Conservation (phyloP, 208 protist species). For the Giardia muris region DNA sequence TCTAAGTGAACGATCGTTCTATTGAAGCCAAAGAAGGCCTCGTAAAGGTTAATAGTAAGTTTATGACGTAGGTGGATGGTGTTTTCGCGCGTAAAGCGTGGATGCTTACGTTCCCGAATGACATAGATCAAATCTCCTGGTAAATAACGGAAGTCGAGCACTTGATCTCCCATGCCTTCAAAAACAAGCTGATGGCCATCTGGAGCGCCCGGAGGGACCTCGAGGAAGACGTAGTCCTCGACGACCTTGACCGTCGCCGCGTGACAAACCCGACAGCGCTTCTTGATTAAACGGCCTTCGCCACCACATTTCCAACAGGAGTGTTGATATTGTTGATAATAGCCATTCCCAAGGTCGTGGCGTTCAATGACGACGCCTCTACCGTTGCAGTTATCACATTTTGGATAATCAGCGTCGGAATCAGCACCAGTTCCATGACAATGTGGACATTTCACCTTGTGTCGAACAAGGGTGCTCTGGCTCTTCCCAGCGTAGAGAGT, state of each 20-base stretch:
- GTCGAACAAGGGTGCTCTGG: neutral
- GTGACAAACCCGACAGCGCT: neutral
- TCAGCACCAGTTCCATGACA: neutral
- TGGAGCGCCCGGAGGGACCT: neutral
- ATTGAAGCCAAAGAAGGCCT: neutral
- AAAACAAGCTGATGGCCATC: neutral
- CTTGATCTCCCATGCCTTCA: neutral
- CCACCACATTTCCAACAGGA: neutral
- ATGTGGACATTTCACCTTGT: conserved; percentile 2
- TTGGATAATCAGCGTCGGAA: neutral
- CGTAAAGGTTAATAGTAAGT: neutral
- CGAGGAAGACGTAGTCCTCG: neutral
- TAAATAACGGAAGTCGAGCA: neutral
- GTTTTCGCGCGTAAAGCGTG: neutral
- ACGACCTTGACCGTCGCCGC: neutral
- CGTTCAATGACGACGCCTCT: neutral
- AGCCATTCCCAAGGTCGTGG: neutral
- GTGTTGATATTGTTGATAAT: conserved; percentile 6
- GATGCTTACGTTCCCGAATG: neutral
- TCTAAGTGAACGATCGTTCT: neutral
- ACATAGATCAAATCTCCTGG: neutral
- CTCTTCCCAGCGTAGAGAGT: neutral
- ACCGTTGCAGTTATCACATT: neutral
- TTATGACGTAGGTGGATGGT: neutral
- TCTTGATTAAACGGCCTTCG: neutral